Evolutionary conservation across 139 green algal genomes (phyloP), one percentile per base, ranked within the genome.

Genomic region (Pleodorina starrii): DNA sequence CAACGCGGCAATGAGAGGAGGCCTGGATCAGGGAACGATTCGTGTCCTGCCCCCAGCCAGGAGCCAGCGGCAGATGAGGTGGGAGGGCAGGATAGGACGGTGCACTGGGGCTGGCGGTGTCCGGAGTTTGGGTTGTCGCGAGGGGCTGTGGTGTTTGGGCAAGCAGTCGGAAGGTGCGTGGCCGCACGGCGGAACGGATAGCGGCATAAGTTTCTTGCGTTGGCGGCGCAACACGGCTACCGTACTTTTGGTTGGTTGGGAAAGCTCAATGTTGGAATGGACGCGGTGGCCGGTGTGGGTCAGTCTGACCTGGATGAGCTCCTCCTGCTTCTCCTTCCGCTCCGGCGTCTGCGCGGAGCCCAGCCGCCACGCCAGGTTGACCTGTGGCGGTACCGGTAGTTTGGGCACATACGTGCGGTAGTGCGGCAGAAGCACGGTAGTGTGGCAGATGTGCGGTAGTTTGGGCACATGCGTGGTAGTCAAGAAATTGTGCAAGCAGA

Each of bases 321-420:
- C 79, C 42, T 86, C 79, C 79, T 59, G 38, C 11, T 60, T 75
- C 79, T 75, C 57, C 51, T 75, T 69, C n/a, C 40, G 38, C 57
- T 86, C 79, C 57, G 3, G 35, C 0, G 48, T 10, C 5, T 10
- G 5, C 7, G 4, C 77, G 38, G 5, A 29, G 14, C 57, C 17
- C 25, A 86, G 12, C 6, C 79, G 79, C 79, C 79, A 86, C 11
- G 60, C 79, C 9, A 86, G 42, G 38, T 74, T 74, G 38, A 86
- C 79, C 79, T 84, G 74, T 66, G 54, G 29, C 5, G 54, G 54
- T 32, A 66, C 54, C 21, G 29, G 29, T 27, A 2, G 54, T n/a
- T n/a, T n/a, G n/a, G n/a, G n/a, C n/a, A 66, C 54, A 25, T 66
- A 66, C 54, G 29, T 21, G 29, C 54, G 29, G 54, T 32, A 21